phyloP scores from a whole-genome alignment of 208 protist genomes.

The Trypanosoma lewisi region DNA sequence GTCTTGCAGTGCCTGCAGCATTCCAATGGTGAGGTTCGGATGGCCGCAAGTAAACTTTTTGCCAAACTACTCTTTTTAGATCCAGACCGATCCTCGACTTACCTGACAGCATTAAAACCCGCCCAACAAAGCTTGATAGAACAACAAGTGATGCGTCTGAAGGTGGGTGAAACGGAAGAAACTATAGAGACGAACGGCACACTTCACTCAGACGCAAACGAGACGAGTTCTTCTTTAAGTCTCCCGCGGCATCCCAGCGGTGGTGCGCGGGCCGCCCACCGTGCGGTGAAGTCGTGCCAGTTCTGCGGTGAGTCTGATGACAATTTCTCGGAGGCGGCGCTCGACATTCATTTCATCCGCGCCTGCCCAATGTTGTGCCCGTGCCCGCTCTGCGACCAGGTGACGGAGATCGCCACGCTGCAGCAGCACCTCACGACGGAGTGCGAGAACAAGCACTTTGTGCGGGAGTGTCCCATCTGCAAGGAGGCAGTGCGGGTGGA shows the following conservation, averaged over 20 bases:
- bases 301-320: constrained; percentile 83
- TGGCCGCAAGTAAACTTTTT: constrained; percentile 66
- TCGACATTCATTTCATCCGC: constrained; percentile 87
- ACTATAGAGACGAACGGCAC: constrained; percentile 5
- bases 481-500: constrained; percentile 79
- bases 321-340: constrained; percentile 61
- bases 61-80: constrained; percentile 57
- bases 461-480: constrained; percentile 88
- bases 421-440: constrained; percentile 88
- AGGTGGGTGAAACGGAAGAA: background rate
- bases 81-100: constrained; percentile 21
- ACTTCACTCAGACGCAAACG: background rate
- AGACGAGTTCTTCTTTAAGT: background rate
- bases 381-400: constrained; percentile 89
- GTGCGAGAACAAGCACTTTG: constrained; percentile 65
- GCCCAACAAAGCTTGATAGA: constrained; percentile 73
- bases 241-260: background rate
- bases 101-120: constrained; percentile 66
- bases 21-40: constrained; percentile 76
- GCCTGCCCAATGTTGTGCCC: constrained; percentile 90
- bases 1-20: constrained; percentile 72
- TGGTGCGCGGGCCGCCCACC: background rate
- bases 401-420: constrained; percentile 88
- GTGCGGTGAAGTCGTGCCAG: constrained; percentile 55
- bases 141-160: constrained; percentile 38